Evolutionary conservation across 257 asterid species (phyloP).

Genomic region (Craterostigma plantagineum): DNA sequence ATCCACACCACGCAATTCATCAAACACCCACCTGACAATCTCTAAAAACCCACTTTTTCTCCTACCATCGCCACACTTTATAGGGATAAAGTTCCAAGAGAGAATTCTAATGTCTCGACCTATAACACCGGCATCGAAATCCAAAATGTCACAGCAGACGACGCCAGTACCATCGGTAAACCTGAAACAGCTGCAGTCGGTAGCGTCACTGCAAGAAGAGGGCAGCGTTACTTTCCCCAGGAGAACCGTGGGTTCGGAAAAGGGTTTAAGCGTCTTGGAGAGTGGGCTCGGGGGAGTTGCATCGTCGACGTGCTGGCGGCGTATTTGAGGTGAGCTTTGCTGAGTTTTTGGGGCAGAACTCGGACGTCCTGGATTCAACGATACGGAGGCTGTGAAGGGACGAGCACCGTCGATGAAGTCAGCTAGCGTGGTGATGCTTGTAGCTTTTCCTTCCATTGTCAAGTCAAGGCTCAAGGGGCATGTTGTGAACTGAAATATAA

Average conservation of each 20-base stretch:
- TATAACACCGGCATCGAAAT: constrained; percentile 29
- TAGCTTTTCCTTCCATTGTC: constrained; percentile 24
- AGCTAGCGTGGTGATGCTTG: constrained; percentile 18
- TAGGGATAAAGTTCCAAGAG: constrained; percentile 75
- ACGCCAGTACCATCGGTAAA: constrained; percentile 39
- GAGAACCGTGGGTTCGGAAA: constrained; percentile 21
- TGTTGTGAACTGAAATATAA: no score
- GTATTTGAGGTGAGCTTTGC: constrained; percentile 7
- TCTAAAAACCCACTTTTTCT: constrained; percentile 50
- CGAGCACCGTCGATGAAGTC: constrained; percentile 30
- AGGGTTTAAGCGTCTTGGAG: constrained; percentile 35
- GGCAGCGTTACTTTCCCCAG: constrained; percentile 51
- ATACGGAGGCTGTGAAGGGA: constrained; percentile 37
- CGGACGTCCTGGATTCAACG: constrained; percentile 17
- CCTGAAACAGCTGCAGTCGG: constrained; percentile 37
- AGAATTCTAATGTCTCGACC: constrained; percentile 24
- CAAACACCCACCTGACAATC: constrained; percentile 50
- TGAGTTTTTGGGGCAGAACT: constrained; percentile 8
- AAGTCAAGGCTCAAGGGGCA: no score
- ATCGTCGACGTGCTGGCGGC: constrained; percentile 8
- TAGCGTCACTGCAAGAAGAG: constrained; percentile 6
- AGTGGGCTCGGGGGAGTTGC: constrained; percentile 13
- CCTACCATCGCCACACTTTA: constrained; percentile 11
- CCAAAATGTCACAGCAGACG: constrained; percentile 59
- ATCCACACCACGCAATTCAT: constrained; percentile 9